A percentile compares a stretch with the other conserved stretches of the same genome.
Conservation (phyloP, 2,329 filamentous ascomycete species). For the Colletotrichum sp. region DNA sequence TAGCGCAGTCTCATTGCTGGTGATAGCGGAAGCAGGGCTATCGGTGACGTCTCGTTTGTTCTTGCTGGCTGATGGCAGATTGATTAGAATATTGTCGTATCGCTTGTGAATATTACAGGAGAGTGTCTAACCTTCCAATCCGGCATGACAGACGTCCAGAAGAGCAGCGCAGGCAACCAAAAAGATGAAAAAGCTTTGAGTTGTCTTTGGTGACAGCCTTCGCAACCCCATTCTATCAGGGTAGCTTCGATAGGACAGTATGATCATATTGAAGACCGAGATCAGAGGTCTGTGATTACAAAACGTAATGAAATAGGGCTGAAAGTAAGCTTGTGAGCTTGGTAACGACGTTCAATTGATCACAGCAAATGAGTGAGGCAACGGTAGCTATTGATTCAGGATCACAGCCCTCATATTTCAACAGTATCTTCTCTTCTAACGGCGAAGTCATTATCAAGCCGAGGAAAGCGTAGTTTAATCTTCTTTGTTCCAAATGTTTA, state of each 20-base stretch:
- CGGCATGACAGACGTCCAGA: neutral
- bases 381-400: neutral
- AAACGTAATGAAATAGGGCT: accelerated
- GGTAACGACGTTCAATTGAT: accelerated
- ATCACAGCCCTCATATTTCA: neutral
- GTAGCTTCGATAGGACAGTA: accelerated
- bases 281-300: neutral
- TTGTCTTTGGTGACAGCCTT: neutral
- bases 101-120: accelerated
- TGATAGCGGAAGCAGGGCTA: neutral
- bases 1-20: neutral
- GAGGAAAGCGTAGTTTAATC: accelerated
- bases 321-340: accelerated
- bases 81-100: neutral
- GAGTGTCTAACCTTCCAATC: accelerated
- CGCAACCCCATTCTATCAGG: accelerated
- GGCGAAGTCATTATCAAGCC: neutral
- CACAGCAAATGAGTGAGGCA: neutral
- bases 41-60: neutral
- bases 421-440: accelerated
- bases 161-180: neutral
- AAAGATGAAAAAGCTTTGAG: neutral
- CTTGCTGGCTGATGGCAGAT: neutral
- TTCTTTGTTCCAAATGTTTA: neutral
- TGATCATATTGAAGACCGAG: neutral